Evolutionary conservation across 805 yeast species (phyloP).

Genomic region (Peterozyma toletana): DNA sequence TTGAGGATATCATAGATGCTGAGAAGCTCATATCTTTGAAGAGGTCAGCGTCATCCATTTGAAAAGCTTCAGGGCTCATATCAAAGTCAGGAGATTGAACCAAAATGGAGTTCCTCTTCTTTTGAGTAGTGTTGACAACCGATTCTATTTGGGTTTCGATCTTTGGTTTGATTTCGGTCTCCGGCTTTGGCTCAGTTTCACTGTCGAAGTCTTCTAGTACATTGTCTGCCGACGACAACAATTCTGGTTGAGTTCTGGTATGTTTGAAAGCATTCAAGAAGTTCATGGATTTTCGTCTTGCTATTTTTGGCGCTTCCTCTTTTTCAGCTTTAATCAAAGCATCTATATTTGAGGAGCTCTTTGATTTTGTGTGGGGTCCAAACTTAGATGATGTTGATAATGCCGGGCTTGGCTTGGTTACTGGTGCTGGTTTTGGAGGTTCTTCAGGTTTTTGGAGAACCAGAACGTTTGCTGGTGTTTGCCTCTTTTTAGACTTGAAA

Average conservation of each 20-base stretch:
- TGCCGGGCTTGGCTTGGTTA: not conserved
- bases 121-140: not conserved
- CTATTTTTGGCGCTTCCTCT: not conserved
- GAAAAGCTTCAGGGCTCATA: not conserved
- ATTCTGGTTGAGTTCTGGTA: not conserved
- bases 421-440: not conserved
- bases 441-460: not conserved
- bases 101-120: slow-evolving; percentile 6
- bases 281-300: slow-evolving; percentile 3
- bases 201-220: not conserved
- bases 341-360: slow-evolving; percentile 7
- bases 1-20: slow-evolving; percentile 8
- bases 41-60: not conserved
- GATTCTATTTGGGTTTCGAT: not conserved
- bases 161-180: not conserved
- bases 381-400: not conserved
- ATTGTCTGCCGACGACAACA: not conserved
- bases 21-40: slow-evolving; percentile 8
- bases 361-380: slow-evolving; percentile 5
- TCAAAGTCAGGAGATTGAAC: slow-evolving; percentile 5
- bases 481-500: slow-evolving; percentile 14
- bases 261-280: slow-evolving; percentile 6
- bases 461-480: not conserved
- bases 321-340: not conserved
- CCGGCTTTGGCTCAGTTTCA: not conserved